Conservation (phyloP, 495 filamentous ascomycete genomes). For the Clavariopsis aquatica region DNA sequence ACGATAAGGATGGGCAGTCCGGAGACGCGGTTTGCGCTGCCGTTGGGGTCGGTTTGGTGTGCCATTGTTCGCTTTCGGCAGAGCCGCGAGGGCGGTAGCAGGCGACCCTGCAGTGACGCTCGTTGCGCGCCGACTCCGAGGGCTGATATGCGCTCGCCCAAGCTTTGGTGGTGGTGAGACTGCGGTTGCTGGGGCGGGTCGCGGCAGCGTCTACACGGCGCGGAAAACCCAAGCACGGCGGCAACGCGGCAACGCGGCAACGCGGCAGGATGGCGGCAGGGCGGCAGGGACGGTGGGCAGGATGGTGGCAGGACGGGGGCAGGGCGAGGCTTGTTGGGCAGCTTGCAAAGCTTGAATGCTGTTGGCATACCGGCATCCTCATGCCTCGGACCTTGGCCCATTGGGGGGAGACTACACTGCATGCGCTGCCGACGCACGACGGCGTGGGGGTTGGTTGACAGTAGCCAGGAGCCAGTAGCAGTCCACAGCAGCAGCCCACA, state of each 20-base stretch:
- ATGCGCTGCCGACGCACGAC: background rate
- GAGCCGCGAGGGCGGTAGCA: background rate
- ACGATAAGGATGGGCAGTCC: slow-evolving; percentile 31
- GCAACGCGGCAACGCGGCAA: too few species aligned
- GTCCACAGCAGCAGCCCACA: background rate
- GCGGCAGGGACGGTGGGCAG: too few species aligned
- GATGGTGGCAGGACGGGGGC: too few species aligned
- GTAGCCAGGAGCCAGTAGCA: background rate
- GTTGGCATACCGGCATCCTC: background rate
- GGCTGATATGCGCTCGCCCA: too few species aligned
- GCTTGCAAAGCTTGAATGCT: background rate
- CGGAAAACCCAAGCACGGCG: background rate
- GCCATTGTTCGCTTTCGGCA: background rate
- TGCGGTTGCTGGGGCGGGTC: too few species aligned
- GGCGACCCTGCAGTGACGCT: background rate
- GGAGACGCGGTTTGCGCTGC: background rate
- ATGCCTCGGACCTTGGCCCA: background rate
- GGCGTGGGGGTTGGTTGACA: background rate
- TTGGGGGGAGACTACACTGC: background rate
- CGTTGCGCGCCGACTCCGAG: too few species aligned
- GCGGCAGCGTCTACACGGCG: background rate
- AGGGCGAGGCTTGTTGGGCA: too few species aligned
- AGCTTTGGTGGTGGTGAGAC: too few species aligned
- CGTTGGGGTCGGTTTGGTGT: background rate
- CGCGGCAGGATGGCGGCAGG: too few species aligned